These are phyloP conservation scores for Odonthalia washingtoniensis DNA, from an alignment of 31 red algal genomes.

Conservation along the genomic window DNA sequence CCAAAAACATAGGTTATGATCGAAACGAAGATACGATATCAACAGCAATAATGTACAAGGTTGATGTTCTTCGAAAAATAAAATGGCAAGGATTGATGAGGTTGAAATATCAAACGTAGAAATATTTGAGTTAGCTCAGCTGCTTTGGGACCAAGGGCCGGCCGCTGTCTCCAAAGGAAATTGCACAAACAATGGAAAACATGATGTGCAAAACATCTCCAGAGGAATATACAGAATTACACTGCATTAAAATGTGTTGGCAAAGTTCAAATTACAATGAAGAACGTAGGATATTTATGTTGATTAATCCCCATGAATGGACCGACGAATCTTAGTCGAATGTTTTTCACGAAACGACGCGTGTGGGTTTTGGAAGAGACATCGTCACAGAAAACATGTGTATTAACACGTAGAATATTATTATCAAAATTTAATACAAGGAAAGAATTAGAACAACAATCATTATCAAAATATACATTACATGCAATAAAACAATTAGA, in stretches of 20 bases:
- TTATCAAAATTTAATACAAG: too few species aligned
- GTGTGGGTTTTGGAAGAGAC: too few species aligned
- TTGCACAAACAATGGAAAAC: too few species aligned
- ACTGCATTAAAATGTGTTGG: conserved; percentile 44
- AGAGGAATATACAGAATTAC: not conserved
- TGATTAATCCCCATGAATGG: conserved; percentile 45
- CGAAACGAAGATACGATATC: not conserved
- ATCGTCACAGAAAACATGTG: too few species aligned
- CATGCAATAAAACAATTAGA: conserved; percentile 40
- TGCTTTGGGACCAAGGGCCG: too few species aligned
- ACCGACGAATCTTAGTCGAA: conserved; percentile 41
- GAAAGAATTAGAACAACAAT: too few species aligned
- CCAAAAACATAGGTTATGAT: conserved; percentile 43
- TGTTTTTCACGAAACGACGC: too few species aligned
- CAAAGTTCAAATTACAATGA: not conserved
- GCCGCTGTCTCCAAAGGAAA: too few species aligned
- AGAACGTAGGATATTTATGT: conserved; percentile 37
- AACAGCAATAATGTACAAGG: not conserved
- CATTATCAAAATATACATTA: conserved; percentile 39
- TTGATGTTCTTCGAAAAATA: too few species aligned
- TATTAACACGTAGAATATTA: too few species aligned
- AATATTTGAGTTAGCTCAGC: too few species aligned
- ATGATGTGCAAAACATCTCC: not conserved
- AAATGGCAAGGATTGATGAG: conserved; percentile 15
- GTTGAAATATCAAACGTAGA: not conserved